Percentiles rank a stretch among this genome's conserved stretches.
phyloP scores from a whole-genome alignment of 129 eudicot genomes.

The Saussurea involucrata region DNA sequence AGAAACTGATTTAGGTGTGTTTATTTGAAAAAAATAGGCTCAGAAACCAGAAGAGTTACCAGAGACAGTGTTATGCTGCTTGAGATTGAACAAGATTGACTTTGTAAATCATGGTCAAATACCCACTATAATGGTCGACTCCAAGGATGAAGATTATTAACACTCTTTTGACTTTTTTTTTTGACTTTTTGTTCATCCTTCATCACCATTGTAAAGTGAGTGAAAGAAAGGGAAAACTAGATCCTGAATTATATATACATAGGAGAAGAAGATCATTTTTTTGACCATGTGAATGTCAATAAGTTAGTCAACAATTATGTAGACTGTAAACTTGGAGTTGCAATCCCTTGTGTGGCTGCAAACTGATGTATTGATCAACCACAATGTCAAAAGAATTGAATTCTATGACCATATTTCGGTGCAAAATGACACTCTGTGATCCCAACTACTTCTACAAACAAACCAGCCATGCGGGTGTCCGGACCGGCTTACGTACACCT shows the following conservation, averaged over 20 bases:
- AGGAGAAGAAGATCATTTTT: constrained; percentile 9
- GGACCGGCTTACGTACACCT: neutral
- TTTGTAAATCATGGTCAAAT: constrained; percentile 79
- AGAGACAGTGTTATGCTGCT: constrained; percentile 71
- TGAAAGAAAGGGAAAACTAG: constrained; percentile 2
- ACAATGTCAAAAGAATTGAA: neutral
- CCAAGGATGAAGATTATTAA: constrained; percentile 44
- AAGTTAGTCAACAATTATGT: neutral
- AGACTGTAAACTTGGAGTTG: neutral
- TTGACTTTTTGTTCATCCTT: constrained; percentile 16
- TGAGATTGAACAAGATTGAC: constrained; percentile 77
- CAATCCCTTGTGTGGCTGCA: neutral
- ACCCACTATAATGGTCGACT: constrained; percentile 53
- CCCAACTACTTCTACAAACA: neutral
- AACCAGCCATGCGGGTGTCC: too few relatives aligned
- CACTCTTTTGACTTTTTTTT: constrained; percentile 21
- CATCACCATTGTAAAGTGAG: constrained; percentile 11
- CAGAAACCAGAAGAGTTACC: constrained; percentile 87
- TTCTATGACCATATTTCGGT: neutral
- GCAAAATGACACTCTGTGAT: neutral
- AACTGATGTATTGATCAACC: neutral
- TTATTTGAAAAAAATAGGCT: constrained; percentile 43
- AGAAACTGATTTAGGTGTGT: constrained; percentile 14
- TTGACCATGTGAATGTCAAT: constrained; percentile 14
- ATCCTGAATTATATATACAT: constrained; percentile 4